Evolutionary conservation across 2,329 filamentous ascomycete species (phyloP), one percentile per base, ranked within the genome.

Genomic region (Aspergillus amoenus): DNA sequence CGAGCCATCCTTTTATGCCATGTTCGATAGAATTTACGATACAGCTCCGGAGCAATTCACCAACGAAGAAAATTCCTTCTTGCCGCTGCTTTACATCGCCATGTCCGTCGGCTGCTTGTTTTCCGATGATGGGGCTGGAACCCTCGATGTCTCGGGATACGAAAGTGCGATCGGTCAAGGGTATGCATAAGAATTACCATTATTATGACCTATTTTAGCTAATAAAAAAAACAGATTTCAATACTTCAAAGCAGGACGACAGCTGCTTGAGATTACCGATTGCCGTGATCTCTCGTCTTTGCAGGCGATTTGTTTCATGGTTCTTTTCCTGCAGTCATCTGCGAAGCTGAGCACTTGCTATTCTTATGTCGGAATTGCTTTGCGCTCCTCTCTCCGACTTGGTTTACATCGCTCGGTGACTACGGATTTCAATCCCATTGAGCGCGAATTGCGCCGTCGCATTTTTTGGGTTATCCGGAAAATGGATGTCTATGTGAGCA

Each of bases 311-410:
- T 76, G 92, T 18, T 92, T 91, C 70, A 89, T 92, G 82, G 88
- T 92, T 48, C 77, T 93, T 3, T 94, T 93, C 68, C 80, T 93
- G 1, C 90, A 94, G 68, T 86, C 88, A 2, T 90, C 90, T 2
- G 89, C 89, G 9, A 90, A 91, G 68, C 77, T 93, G 30, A 90
- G 87, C 68, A 88, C 86, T 9, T 93, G 90, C 69, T 93, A 93
- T 72, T 85, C 89, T 0, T 92, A 91, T 64, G 82, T 93, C 47
- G 90, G 90, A 6, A 88, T 93, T 65, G 90, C 89, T 2, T 78
- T 93, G 48, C 84, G 89, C 50, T 88, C 88, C 6, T 86, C 88
- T n/a, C 75, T 93, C 34, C 84, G 89, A 27, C 87, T 93, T 75
- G 90, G 90, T 7, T 78, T 93, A 24, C 90, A 94, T 70, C 87